These are phyloP conservation scores for Ceriops decandra DNA, from an alignment of 345 rosid species.

Conservation along the genomic window DNA sequence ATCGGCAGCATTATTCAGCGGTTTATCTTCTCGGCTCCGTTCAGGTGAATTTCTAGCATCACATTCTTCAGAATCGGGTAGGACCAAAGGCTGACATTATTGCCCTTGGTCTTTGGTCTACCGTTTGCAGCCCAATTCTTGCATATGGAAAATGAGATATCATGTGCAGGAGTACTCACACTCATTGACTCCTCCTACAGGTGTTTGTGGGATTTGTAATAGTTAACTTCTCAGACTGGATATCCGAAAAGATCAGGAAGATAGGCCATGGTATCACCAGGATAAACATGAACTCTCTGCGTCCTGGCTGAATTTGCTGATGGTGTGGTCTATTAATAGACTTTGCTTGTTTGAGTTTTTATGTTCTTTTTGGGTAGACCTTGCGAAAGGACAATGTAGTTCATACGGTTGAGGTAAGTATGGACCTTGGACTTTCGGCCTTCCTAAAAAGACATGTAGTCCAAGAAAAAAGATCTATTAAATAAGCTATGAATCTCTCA, in stretches of 20 bases:
- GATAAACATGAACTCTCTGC: neutral
- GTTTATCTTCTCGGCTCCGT: constrained; percentile 34
- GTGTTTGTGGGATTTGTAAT: constrained; percentile 37
- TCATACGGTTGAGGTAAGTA: neutral
- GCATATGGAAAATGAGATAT: no score
- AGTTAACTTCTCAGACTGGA: constrained; percentile 33
- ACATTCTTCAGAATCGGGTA: no score
- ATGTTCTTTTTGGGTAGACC: neutral
- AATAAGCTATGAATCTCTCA: no score
- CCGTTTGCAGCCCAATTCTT: no score
- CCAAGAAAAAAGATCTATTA: neutral
- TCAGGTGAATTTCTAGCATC: constrained; percentile 23
- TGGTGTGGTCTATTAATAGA: no score
- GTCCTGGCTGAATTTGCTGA: neutral
- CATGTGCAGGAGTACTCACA: neutral
- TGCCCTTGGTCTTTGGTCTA: no score
- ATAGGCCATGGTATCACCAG: neutral
- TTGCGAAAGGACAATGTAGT: neutral
- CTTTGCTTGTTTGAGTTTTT: neutral
- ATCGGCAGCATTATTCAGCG: constrained; percentile 30
- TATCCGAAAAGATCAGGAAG: constrained; percentile 15
- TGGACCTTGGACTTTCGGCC: neutral
- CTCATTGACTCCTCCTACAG: constrained; percentile 15
- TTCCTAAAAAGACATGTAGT: neutral
- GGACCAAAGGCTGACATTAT: no score